phyloP scores from a whole-genome alignment of 306 rosid genomes.

The Medicago ruthenica region DNA sequence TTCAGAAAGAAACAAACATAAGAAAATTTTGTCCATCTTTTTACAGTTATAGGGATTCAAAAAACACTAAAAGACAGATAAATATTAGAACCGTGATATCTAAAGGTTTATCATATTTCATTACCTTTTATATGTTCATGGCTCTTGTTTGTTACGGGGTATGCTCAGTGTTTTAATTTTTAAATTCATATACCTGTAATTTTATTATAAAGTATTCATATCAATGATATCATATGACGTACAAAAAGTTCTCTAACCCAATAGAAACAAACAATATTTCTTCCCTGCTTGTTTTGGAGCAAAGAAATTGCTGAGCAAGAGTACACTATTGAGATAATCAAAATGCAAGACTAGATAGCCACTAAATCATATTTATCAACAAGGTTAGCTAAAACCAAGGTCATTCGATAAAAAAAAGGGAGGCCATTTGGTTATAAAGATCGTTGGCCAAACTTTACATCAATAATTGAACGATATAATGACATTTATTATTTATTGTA shows the following conservation, averaged over 20 bases:
- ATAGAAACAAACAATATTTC: not conserved
- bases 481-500: not conserved
- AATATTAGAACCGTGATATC: not conserved
- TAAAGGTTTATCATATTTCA: not conserved
- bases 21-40: not conserved
- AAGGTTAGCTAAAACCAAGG: slow-evolving; percentile 3
- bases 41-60: not conserved
- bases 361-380: slow-evolving; percentile 40
- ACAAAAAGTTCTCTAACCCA: not conserved
- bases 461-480: slow-evolving; percentile 38
- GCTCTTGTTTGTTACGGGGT: not conserved
- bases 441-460: not conserved
- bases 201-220: not conserved
- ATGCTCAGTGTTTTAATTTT: not conserved
- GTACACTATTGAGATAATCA: slow-evolving; percentile 13
- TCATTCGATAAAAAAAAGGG: not conserved
- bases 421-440: slow-evolving; percentile 11
- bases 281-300: slow-evolving; percentile 17
- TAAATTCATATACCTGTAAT: not conserved
- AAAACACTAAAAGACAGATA: not conserved
- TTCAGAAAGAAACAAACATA: not conserved
- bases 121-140: not conserved
- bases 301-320: slow-evolving; percentile 34
- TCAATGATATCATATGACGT: not conserved
- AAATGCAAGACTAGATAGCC: slow-evolving; percentile 19